Evolutionary conservation across 768 basidiomycete species (phyloP), one percentile per base, ranked within the genome.

Genomic region (Leucosporidium yakuticum): DNA sequence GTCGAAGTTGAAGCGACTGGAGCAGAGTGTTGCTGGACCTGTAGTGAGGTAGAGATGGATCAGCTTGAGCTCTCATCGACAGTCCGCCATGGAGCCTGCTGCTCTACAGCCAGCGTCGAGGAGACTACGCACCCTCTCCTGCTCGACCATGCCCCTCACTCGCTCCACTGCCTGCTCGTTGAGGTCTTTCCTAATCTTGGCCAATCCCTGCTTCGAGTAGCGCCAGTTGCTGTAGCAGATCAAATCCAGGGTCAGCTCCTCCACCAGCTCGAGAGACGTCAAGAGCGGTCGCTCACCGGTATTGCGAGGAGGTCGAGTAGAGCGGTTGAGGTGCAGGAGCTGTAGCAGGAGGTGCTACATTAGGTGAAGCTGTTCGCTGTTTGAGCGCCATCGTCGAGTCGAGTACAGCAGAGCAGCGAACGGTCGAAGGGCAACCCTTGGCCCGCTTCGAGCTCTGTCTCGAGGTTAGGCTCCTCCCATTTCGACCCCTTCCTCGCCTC

Each of bases 101-200:
- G 50, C 50, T 21, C 50, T 11, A 23, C 50, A 23, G 48, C 51
- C 20, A 36, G 32, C 34, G 32, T 25, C 15, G 27, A 61, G 29
- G 55, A 50, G 44, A 44, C 25, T 21, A 57, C 55, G 29, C 29
- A 64, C 70, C 84, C 73, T 92, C 32, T 61, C 60, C 49, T 61
- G 32, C 49, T 61, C 60, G 50, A 61, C 86, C 27, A 90, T 87
- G 44, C 81, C 81, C 62, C 85, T 84, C 74, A 97, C 94, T 7
- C 84, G 86, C 56, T 84, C 81, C 31, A 95, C 87, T 2, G 91
- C 89, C 31, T 84, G 86, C 34, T 81, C 79, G 75, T 95, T 99
- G 69, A 96, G 79, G 25, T 85, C 81, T 15, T 79, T 74, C 23
- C 96, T 84, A 54, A 87, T 83, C 20, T 81, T 74, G 11, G 76